Conservation (phyloP, 306 rosid species). For the Cucumis cinereus region DNA sequence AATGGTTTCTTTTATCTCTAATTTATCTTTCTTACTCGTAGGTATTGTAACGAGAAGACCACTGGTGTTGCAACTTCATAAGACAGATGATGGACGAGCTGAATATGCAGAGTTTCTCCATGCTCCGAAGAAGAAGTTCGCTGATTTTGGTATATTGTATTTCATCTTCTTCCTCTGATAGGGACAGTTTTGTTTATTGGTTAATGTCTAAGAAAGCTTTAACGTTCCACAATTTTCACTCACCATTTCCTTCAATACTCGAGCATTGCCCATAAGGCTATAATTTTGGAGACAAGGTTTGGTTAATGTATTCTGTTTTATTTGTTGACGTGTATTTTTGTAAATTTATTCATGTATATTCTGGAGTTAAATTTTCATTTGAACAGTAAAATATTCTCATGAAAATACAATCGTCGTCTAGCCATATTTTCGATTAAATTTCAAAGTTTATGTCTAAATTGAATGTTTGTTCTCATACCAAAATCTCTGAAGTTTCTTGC, state of each 20-base stretch:
- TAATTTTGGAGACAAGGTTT: neutral
- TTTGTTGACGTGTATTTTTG: neutral
- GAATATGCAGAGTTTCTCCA: slow-evolving; percentile 99
- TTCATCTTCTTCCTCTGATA: neutral
- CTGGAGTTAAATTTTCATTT: neutral
- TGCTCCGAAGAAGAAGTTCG: slow-evolving; percentile 56
- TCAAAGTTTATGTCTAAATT: neutral
- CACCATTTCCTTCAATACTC: neutral
- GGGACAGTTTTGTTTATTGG: neutral
- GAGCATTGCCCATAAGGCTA: neutral
- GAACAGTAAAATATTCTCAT: neutral
- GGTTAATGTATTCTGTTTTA: neutral
- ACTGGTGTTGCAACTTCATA: slow-evolving; percentile 88
- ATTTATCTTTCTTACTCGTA: slow-evolving; percentile 13
- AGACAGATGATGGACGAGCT: slow-evolving; percentile 47
- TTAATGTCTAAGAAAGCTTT: neutral
- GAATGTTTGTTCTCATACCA: neutral
- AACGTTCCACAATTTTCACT: neutral
- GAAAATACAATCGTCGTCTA: neutral
- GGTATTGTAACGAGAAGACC: slow-evolving; percentile 98
- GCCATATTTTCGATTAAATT: neutral
- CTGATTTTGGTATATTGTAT: slow-evolving; percentile 60
- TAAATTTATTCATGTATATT: neutral
- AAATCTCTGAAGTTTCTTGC: neutral
- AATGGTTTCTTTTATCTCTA: neutral